Conservation (phyloP, 768 basidiomycete species). For the Russula sp. region DNA sequence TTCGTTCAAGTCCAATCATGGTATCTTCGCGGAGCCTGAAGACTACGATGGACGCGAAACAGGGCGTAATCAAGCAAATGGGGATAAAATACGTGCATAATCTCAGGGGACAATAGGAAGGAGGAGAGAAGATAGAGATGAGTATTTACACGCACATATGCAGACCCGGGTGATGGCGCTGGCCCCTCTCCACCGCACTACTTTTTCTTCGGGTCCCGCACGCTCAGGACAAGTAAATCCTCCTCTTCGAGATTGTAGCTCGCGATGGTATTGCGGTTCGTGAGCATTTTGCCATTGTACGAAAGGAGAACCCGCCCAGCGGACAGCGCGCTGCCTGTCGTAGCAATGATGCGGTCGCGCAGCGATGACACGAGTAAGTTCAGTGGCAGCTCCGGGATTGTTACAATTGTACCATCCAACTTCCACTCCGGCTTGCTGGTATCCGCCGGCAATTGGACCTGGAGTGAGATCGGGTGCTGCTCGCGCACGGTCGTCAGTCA, state of each 20-base stretch:
- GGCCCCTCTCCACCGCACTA: conserved; percentile 16
- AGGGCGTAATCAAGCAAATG: conserved; percentile 1
- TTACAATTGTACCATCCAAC: conserved; percentile 74
- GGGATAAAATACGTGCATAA: conserved; percentile 10
- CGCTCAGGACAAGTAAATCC: conserved; percentile 71
- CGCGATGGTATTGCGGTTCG: conserved; percentile 81
- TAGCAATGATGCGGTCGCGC: conserved; percentile 80
- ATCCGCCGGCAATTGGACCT: conserved; percentile 79
- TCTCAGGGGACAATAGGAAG: conserved; percentile 2
- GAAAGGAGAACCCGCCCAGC: conserved; percentile 79
- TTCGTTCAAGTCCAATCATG: neutral
- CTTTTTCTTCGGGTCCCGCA: conserved; percentile 77
- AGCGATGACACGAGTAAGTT: conserved; percentile 83
- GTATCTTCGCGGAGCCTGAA: neutral
- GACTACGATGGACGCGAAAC: neutral
- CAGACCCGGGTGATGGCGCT: neutral
- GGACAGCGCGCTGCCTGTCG: conserved; percentile 73
- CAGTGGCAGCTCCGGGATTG: conserved; percentile 79
- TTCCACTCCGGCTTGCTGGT: conserved; percentile 91
- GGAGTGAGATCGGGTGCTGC: conserved; percentile 82
- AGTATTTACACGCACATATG: neutral
- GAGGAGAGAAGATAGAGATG: neutral
- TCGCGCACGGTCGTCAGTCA: neutral
- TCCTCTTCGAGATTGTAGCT: conserved; percentile 90
- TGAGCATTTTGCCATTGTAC: conserved; percentile 80